phyloP scores from a whole-genome alignment of 192 early-diverging fungal genomes.

The Podila epicladia region DNA sequence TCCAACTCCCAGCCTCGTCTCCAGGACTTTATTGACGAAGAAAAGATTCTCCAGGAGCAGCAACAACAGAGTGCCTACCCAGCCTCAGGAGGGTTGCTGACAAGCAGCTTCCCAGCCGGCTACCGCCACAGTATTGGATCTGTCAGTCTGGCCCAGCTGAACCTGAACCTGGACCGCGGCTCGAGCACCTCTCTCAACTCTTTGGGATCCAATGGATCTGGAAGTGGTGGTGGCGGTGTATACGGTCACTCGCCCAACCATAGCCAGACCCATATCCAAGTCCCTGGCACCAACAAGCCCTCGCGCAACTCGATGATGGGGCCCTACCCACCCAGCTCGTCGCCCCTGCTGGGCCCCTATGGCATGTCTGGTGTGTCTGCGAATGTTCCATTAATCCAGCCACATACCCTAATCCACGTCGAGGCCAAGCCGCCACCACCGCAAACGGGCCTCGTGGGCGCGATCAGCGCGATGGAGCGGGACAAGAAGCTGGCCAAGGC shows the following conservation, averaged over 20 bases:
- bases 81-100: conserved; percentile 10
- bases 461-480: conserved; percentile 43
- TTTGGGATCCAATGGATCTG: conserved; percentile 14
- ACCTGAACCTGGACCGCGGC: conserved; percentile 18
- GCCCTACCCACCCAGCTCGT: not conserved
- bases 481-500: conserved; percentile 50
- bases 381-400: not conserved
- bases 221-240: not conserved
- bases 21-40: conserved; percentile 32
- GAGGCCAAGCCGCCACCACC: conserved; percentile 49
- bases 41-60: conserved; percentile 11
- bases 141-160: not conserved
- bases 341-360: not conserved
- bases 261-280: not conserved
- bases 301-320: conserved; percentile 2
- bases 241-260: not conserved
- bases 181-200: conserved; percentile 29
- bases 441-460: conserved; percentile 35
- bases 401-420: conserved; percentile 33
- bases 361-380: not conserved
- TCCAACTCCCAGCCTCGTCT: conserved; percentile 22
- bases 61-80: not conserved
- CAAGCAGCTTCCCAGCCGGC: conserved; percentile 39
- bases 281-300: not conserved
- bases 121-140: conserved; percentile 32